Conservation (phyloP, 768 basidiomycete genomes). For the Pleurotus giganteus region DNA sequence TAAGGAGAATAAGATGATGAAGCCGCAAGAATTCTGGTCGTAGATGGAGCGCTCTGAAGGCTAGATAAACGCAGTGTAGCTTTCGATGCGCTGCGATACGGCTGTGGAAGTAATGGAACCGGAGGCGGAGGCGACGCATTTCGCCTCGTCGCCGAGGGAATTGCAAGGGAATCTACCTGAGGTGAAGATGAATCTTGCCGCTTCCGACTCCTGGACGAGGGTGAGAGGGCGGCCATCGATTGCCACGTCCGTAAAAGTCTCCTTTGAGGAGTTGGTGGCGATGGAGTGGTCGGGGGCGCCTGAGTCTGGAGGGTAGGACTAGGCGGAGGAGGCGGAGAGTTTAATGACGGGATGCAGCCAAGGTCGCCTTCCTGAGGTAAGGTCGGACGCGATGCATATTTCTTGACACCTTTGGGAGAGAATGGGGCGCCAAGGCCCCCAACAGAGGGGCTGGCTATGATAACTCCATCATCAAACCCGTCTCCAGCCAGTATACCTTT, state of each 20-base stretch:
- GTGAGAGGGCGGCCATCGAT: slow-evolving; percentile 4
- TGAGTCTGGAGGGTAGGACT: neutral
- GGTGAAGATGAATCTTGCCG: neutral
- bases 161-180: neutral
- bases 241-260: slow-evolving; percentile 4
- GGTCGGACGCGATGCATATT: neutral
- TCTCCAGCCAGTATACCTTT: neutral
- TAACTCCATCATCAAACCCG: neutral
- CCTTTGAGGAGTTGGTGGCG: neutral
- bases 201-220: neutral
- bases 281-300: neutral
- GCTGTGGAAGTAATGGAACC: neutral
- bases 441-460: neutral
- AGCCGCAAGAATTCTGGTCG: neutral
- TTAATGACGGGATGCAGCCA: neutral
- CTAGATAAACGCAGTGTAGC: neutral
- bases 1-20: neutral
- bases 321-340: neutral
- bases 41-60: neutral
- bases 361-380: too few species aligned
- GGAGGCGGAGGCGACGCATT: neutral
- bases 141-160: neutral
- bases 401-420: slow-evolving; percentile 8
- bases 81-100: neutral
- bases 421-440: slow-evolving; percentile 3